These are phyloP conservation scores for Umbelopsis isabellina DNA, from an alignment of 192 early-diverging fungal genomes.

Conservation along the genomic window DNA sequence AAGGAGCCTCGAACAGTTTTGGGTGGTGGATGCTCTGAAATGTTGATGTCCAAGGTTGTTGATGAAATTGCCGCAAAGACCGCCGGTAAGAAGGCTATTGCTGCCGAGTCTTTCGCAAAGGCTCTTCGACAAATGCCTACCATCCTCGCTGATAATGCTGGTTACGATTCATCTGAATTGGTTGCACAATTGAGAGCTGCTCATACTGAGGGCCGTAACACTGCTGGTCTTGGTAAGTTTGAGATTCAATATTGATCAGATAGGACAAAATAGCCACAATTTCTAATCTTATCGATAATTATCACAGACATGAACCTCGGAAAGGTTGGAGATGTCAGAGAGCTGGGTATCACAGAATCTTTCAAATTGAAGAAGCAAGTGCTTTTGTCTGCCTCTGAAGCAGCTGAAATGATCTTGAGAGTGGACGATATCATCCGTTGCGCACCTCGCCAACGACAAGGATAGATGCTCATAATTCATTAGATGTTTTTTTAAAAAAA, in stretches of 20 bases:
- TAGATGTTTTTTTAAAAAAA: constrained; percentile 15
- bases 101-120: constrained; percentile 92
- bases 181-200: constrained; percentile 92
- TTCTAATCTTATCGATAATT: background rate
- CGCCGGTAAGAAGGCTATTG: constrained; percentile 94
- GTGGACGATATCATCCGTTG: constrained; percentile 98
- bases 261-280: too few relatives aligned
- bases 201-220: constrained; percentile 83
- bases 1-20: constrained; percentile 91
- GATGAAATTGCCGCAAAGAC: constrained; percentile 91
- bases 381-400: constrained; percentile 91
- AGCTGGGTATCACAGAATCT: constrained; percentile 92
- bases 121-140: constrained; percentile 97
- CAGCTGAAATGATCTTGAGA: constrained; percentile 95
- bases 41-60: constrained; percentile 96
- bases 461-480: constrained; percentile 14
- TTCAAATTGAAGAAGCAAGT: constrained; percentile 97
- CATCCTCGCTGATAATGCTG: constrained; percentile 96
- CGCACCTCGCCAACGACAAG: constrained; percentile 57
- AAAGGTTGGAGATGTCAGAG: constrained; percentile 75
- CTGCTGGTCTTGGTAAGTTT: constrained; percentile 69
- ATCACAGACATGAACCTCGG: constrained; percentile 81
- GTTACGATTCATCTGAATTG: constrained; percentile 93
- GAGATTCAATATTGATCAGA: too few relatives aligned
- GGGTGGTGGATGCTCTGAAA: constrained; percentile 96